These are phyloP conservation scores for Arabidopsis thaliana DNA, from an alignment of 345 rosid genomes.

Conservation along the genomic window DNA sequence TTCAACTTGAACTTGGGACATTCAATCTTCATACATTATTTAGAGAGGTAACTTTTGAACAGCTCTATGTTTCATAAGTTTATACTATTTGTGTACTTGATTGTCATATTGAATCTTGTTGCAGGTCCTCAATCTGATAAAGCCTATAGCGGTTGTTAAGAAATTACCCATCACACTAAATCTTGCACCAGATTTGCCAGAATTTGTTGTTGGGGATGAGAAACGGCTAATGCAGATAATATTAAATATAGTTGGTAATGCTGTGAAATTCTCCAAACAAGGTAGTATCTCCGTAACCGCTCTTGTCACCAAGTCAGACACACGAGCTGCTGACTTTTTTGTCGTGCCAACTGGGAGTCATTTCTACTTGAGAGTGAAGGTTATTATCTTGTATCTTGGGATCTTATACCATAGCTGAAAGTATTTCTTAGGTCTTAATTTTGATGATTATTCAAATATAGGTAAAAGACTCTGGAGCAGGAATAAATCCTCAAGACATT, in stretches of 20 bases:
- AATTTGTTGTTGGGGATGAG: slow-evolving; percentile 85
- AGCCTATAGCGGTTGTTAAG: slow-evolving; percentile 91
- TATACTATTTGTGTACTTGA: neutral
- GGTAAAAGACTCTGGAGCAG: slow-evolving; percentile 94
- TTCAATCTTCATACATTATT: slow-evolving; percentile 76
- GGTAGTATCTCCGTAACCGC: slow-evolving; percentile 77
- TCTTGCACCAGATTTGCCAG: slow-evolving; percentile 91
- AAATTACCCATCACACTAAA: slow-evolving; percentile 68
- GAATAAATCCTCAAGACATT: slow-evolving; percentile 86
- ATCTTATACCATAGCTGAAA: slow-evolving; percentile 8
- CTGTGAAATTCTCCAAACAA: slow-evolving; percentile 93
- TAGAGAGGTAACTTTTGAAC: slow-evolving; percentile 63
- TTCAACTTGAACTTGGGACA: slow-evolving; percentile 77
- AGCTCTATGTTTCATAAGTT: neutral
- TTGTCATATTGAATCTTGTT: slow-evolving; percentile 34
- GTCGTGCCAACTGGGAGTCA: slow-evolving; percentile 70
- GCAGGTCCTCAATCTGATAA: slow-evolving; percentile 86
- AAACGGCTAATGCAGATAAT: slow-evolving; percentile 88
- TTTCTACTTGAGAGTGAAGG: slow-evolving; percentile 93
- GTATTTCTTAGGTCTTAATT: neutral
- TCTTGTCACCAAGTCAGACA: slow-evolving; percentile 73
- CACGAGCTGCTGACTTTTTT: slow-evolving; percentile 68
- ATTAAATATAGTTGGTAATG: slow-evolving; percentile 91
- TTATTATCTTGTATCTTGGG: slow-evolving; percentile 43
- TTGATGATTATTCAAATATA: slow-evolving; percentile 32